These are phyloP conservation scores for Ettlia oleoabundans DNA, from an alignment of 139 green algal species.

Conservation along the genomic window DNA sequence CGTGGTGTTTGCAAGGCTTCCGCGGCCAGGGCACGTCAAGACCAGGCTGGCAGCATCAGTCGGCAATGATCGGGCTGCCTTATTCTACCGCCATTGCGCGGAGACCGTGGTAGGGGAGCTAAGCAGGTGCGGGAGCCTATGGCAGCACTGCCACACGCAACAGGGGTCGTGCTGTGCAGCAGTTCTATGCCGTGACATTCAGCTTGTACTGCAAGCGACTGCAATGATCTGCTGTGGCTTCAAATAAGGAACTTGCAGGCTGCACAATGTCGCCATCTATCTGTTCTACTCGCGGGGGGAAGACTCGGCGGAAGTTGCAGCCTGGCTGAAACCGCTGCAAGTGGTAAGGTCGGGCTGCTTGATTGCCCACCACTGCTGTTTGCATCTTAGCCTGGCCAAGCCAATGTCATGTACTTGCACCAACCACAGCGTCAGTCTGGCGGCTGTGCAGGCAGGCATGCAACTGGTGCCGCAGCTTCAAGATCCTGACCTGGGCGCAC, in stretches of 20 bases:
- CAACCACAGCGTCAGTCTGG: too few relatives aligned
- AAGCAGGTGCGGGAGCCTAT: conserved; percentile 55
- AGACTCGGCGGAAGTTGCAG: conserved; percentile 40
- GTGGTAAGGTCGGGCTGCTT: background rate
- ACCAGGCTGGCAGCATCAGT: conserved; percentile 68
- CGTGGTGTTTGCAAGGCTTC: conserved; percentile 67
- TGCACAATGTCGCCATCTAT: background rate
- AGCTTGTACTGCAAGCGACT: too few relatives aligned
- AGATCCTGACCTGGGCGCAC: conserved; percentile 52
- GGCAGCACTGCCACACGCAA: too few relatives aligned
- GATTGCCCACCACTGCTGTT: background rate
- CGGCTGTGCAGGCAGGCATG: too few relatives aligned
- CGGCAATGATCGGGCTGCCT: conserved; percentile 46
- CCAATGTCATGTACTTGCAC: too few relatives aligned
- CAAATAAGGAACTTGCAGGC: background rate
- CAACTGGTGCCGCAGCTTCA: conserved; percentile 49
- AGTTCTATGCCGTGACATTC: too few relatives aligned
- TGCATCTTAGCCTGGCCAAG: background rate
- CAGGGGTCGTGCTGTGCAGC: too few relatives aligned
- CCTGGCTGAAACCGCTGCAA: conserved; percentile 41
- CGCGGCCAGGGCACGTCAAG: conserved; percentile 68
- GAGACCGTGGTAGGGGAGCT: conserved; percentile 50
- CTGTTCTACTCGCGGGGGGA: conserved; percentile 56
- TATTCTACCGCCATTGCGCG: conserved; percentile 68
- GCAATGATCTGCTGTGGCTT: too few relatives aligned